Percentiles rank a stretch among this genome's conserved stretches.
Evolutionary conservation across 2,329 filamentous ascomycete genomes (phyloP).

Genomic region (Camillea tinctor): DNA sequence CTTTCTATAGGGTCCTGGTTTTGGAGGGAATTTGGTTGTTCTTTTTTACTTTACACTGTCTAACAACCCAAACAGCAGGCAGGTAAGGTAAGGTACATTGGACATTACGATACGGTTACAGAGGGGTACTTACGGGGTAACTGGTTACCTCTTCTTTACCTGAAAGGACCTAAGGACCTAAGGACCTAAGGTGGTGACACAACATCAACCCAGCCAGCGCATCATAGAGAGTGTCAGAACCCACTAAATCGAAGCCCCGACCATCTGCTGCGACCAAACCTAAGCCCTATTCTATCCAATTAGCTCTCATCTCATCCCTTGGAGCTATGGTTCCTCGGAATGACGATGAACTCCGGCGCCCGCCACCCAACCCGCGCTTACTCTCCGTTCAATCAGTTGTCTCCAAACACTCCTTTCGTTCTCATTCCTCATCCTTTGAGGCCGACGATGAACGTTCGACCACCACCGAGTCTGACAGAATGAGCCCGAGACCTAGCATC

Average conservation of each 20-base stretch:
- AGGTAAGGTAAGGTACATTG: too few species aligned
- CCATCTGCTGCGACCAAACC: neutral
- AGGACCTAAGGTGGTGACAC: constrained; percentile 17
- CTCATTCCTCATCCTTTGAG: constrained; percentile 63
- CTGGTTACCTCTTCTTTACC: too few species aligned
- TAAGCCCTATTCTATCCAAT: neutral
- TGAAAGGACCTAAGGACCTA: too few species aligned
- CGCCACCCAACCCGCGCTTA: constrained; percentile 45
- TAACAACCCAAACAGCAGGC: too few species aligned
- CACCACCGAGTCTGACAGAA: constrained; percentile 37
- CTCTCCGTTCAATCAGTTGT: constrained; percentile 49
- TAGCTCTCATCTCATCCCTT: too few species aligned
- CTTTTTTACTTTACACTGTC: too few species aligned
- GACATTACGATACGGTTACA: too few species aligned
- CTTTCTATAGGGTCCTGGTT: too few species aligned
- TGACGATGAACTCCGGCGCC: constrained; percentile 30
- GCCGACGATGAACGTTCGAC: constrained; percentile 68
- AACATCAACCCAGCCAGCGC: neutral
- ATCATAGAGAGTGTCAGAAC: too few species aligned
- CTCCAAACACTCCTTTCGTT: constrained; percentile 57
- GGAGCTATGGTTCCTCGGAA: constrained; percentile 37
- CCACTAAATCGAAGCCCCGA: constrained; percentile 2
- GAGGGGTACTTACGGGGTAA: too few species aligned
- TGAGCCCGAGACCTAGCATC: constrained; percentile 38
- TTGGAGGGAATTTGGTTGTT: too few species aligned